Evolutionary conservation across 129 eudicot genomes (phyloP).

Genomic region (Escallonia rubra): DNA sequence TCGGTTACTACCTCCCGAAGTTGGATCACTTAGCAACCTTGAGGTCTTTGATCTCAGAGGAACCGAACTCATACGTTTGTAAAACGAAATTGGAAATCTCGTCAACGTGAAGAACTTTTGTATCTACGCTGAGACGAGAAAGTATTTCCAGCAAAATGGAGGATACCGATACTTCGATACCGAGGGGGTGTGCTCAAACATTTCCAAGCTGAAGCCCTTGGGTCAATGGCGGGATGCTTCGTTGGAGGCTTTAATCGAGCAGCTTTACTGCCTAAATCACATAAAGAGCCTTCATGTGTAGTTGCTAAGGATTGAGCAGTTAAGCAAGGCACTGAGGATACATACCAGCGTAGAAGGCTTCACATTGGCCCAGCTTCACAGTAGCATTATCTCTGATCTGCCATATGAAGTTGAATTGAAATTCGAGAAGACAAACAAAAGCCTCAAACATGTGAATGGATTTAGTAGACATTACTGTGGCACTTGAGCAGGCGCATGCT

Average conservation of each 20-base stretch:
- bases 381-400: slow-evolving; percentile 16
- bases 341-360: too few species aligned
- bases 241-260: slow-evolving; percentile 20
- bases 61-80: slow-evolving; percentile 29
- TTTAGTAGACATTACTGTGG: slow-evolving; percentile 5
- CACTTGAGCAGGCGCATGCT: slow-evolving; percentile 24
- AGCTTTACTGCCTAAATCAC: slow-evolving; percentile 11
- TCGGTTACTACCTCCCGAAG: slow-evolving; percentile 35
- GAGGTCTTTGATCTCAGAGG: slow-evolving; percentile 33
- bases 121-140: too few species aligned
- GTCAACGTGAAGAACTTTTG: slow-evolving; percentile 3
- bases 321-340: too few species aligned
- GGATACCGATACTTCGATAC: slow-evolving; percentile 6
- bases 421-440: slow-evolving; percentile 16
- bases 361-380: too few species aligned
- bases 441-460: slow-evolving; percentile 33
- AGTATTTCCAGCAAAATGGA: background rate
- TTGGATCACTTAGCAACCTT: slow-evolving; percentile 22
- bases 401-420: slow-evolving; percentile 20
- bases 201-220: slow-evolving; percentile 20
- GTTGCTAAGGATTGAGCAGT: slow-evolving; percentile 20
- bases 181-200: slow-evolving; percentile 23
- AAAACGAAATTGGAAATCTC: slow-evolving; percentile 12
- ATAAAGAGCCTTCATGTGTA: slow-evolving; percentile 20
- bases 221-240: slow-evolving; percentile 31